Base-by-base conservation (phyloP, 192 early-diverging fungal species). In the Coemansia sp. region DNA sequence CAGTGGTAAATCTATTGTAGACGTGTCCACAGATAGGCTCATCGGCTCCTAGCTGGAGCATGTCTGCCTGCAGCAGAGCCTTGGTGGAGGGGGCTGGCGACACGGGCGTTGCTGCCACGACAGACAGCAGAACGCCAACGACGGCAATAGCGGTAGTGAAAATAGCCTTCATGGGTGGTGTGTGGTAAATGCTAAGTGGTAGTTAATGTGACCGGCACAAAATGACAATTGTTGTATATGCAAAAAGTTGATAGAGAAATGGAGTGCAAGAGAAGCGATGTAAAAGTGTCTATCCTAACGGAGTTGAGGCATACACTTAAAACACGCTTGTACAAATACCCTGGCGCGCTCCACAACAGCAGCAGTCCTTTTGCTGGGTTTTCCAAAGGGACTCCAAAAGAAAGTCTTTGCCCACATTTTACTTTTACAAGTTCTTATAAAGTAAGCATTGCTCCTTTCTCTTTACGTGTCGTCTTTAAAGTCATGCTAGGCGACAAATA, bases 161-260 rank as follows among this genome's bases (percentile, higher is more conserved):
- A 41, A 54, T 21, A 56, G 34, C 19, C 50, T 54, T 66, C 64
- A 66, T 66, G 13, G 31, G 16, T 56, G 16, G 31, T 56, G 54
- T 16, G 33, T 56, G 19, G 46, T 48, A 48, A 48, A 21, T 48
- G 6, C n/a, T n/a, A n/a, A 51, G 34, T 17, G n/a, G 39, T 29
- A 14, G 21, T 54, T 45, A 27, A 67, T 59, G 66, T 59, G 66
- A 2, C 66, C 66, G 36, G 66, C 66, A 67, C 66, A 64, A 36
- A 45, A 40, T 41, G 40, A 41, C 40, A 41, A 41, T 41, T 2
- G 40, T 41, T 41, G 40, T 41, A 41, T 41, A 31, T 36, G 31
- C 50, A 66, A 56, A 54, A 51, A 17, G 7, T 51, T 45, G 16
- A 64, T 33, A 31, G 7, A 5, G 27, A 14, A 2, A 4, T n/a